Evolutionary conservation across 169 alveolate species (phyloP), one percentile per base, ranked within the genome.

Genomic region (Plasmodium yoelii): DNA sequence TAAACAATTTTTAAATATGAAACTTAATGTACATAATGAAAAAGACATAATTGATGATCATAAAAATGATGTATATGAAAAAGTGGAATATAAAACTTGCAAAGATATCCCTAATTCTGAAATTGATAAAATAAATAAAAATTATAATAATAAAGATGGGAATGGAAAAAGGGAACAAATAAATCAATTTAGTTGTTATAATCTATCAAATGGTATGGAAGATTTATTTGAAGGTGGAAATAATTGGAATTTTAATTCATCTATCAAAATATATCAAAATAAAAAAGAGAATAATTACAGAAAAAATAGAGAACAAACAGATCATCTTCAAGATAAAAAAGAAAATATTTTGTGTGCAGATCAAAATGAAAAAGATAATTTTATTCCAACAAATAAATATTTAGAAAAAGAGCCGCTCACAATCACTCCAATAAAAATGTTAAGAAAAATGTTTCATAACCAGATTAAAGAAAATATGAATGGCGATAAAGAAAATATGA

Each of bases 371-470:
- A 69, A 51, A 13, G 51, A 18, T n/a, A 57, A 57, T 18, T 42
- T 18, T 26, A 13, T 55, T 47, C 19, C 42, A 22, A 61, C 12
- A 56, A 12, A 53, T 26, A 22, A 61, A 42, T 34, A n/a, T 44
- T 42, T 42, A 49, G 74, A 46, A 26, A 74, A 28, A 8, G 88
- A 74, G 1, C 60, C 26, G 8, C 63, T 74, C 63, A 24, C 57
- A 64, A 7, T 24, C 8, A 63, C 64, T 22, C 63, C 63, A 64
- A 74, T 13, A 74, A 10, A 53, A 55, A 56, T 24, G 18, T 60
- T 74, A 74, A 46, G 74, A 60, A 74, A 74, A 61, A 74, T 74
- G 64, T 74, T 74, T 28, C 55, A 74, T 34, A 44, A 49, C 9
- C 57, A 60, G 24, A 55, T 51, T 74, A 55, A 61, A 46, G 73